A percentile compares a stretch with the other conserved stretches of the same genome.
Evolutionary conservation across 2,329 filamentous ascomycete species (phyloP).

Genomic region (Paecilomyces dactylethromorphus): DNA sequence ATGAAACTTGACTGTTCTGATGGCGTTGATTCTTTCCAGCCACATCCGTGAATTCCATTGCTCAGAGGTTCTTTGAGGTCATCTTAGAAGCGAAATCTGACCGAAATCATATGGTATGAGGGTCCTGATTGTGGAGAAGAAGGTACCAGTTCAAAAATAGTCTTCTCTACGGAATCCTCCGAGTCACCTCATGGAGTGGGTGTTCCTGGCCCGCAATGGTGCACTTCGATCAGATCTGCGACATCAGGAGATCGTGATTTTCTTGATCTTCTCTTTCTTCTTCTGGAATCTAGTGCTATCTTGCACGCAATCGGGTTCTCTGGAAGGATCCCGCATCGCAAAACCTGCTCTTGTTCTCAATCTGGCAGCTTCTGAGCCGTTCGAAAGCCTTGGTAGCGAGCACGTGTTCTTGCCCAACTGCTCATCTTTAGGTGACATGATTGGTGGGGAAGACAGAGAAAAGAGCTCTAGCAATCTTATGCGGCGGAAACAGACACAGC

Average conservation of each 20-base stretch:
- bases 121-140: background rate
- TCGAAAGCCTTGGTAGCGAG: background rate
- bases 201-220: background rate
- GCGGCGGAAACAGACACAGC: background rate
- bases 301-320: too few species aligned
- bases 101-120: too few species aligned
- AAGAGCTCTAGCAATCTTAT: background rate
- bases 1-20: too few species aligned
- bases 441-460: background rate
- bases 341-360: too few species aligned
- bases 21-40: too few species aligned
- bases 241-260: background rate
- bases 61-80: too few species aligned
- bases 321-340: background rate
- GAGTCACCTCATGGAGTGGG: background rate
- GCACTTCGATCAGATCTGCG: background rate
- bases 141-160: background rate
- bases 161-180: background rate
- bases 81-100: too few species aligned
- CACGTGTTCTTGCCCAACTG: background rate
- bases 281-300: too few species aligned
- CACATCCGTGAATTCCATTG: too few species aligned
- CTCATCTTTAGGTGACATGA: background rate
- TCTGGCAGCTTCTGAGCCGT: background rate
- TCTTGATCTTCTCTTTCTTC: too few species aligned